phyloP scores from a whole-genome alignment of 768 basidiomycete species.

The Lactifluus subvellereus region DNA sequence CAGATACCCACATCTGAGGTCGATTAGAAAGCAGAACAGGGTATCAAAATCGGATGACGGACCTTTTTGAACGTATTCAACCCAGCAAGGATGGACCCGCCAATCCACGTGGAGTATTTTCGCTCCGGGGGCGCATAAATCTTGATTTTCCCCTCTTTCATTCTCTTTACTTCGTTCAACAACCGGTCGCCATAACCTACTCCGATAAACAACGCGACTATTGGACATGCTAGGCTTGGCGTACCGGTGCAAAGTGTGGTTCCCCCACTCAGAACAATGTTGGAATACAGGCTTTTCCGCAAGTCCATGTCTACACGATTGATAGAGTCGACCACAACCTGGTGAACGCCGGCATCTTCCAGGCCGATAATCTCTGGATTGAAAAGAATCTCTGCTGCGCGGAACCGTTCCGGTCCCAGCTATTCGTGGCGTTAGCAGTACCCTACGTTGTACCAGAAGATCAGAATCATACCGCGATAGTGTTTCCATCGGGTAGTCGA shows the following conservation, averaged over 20 bases:
- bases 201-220: constrained; percentile 24
- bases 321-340: constrained; percentile 98
- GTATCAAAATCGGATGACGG: neutral
- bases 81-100: constrained; percentile 94
- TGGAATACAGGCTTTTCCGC: constrained; percentile 90
- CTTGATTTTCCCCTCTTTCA: constrained; percentile 97
- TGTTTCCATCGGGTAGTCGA: constrained; percentile 89
- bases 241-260: constrained; percentile 91
- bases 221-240: constrained; percentile 22
- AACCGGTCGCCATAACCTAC: constrained; percentile 95
- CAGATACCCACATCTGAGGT: constrained; percentile 96
- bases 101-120: constrained; percentile 97
- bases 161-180: constrained; percentile 88
- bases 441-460: constrained; percentile 7
- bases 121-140: constrained; percentile 99
- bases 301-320: constrained; percentile 94
- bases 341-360: constrained; percentile 96
- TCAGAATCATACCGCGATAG: constrained; percentile 46
- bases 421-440: constrained; percentile 31
- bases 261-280: constrained; percentile 94
- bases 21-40: constrained; percentile 4
- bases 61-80: constrained; percentile 98
- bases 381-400: constrained; percentile 96
- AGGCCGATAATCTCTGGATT: constrained; percentile 95
- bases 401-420: constrained; percentile 93